Percentiles rank a stretch among this genome's conserved stretches.
phyloP scores from a whole-genome alignment of 2,329 filamentous ascomycete genomes.

The Fusarium sterilihyphosum region DNA sequence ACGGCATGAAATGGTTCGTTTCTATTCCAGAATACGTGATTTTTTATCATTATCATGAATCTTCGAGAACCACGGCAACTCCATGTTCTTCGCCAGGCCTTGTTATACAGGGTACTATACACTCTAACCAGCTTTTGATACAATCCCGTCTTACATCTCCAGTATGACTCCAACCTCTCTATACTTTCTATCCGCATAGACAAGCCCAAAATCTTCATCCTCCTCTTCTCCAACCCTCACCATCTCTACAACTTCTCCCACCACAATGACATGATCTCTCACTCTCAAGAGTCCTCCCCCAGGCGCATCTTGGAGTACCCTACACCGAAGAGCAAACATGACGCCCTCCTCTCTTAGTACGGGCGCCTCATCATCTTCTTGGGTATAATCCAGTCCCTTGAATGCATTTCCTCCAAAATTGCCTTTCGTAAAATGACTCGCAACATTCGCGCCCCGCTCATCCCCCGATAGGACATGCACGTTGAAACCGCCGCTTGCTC shows the following conservation, averaged over 20 bases:
- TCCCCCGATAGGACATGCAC: slow-evolving; percentile 64
- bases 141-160: slow-evolving; percentile 19
- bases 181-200: slow-evolving; percentile 62
- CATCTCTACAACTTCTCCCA: slow-evolving; percentile 62
- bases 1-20: not conserved
- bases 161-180: slow-evolving; percentile 54
- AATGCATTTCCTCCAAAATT: slow-evolving; percentile 55
- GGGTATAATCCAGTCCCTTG: slow-evolving; percentile 33
- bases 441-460: slow-evolving; percentile 58
- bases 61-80: not conserved
- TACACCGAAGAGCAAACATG: slow-evolving; percentile 59
- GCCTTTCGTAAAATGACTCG: slow-evolving; percentile 62
- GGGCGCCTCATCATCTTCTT: slow-evolving; percentile 46
- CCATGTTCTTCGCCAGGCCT: not conserved
- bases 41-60: slow-evolving; percentile 1
- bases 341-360: slow-evolving; percentile 62
- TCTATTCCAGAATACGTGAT: not conserved
- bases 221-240: slow-evolving; percentile 45
- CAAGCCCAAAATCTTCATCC: slow-evolving; percentile 55
- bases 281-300: slow-evolving; percentile 56
- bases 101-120: slow-evolving; percentile 28
- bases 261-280: slow-evolving; percentile 62
- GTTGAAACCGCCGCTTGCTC: slow-evolving; percentile 58
- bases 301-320: slow-evolving; percentile 53
- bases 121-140: slow-evolving; percentile 18